Conservation (phyloP, 345 rosid species). For the Salix dunnii region DNA sequence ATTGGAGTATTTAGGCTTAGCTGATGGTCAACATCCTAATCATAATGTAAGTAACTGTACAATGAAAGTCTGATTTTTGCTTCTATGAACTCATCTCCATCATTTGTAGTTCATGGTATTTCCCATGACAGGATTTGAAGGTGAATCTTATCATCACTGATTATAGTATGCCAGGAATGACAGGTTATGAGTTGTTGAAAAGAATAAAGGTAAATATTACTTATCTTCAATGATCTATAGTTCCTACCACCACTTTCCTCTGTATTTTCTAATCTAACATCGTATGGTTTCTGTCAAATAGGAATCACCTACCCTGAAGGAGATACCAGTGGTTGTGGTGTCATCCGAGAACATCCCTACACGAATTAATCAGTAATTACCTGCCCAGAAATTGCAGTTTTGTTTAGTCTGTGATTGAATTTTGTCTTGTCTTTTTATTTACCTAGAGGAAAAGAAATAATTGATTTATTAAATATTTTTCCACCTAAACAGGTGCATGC, state of each 20-base stretch:
- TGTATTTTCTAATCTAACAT: neutral
- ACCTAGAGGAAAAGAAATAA: too few relatives aligned
- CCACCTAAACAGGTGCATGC: constrained; percentile 19
- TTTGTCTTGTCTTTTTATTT: neutral
- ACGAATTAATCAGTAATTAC: constrained; percentile 18
- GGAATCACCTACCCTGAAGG: constrained; percentile 32
- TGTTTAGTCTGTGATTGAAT: neutral
- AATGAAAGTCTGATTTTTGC: neutral
- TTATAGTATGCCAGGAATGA: constrained; percentile 45
- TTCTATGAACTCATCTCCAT: neutral
- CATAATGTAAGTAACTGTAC: neutral
- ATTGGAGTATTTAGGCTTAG: constrained; percentile 32
- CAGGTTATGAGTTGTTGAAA: constrained; percentile 38
- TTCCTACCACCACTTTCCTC: neutral
- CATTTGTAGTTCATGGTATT: neutral
- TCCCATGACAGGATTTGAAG: constrained; percentile 17
- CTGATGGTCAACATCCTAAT: constrained; percentile 11
- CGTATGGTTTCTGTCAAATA: neutral
- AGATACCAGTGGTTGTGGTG: constrained; percentile 30
- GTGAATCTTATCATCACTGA: constrained; percentile 42
- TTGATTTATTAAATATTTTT: neutral
- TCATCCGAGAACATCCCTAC: constrained; percentile 32
- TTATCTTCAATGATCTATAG: neutral
- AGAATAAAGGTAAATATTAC: constrained; percentile 27
- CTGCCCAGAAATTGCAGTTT: neutral